Evolutionary conservation across 2,329 filamentous ascomycete genomes (phyloP).

Genomic region (Colletotrichum australisinense): DNA sequence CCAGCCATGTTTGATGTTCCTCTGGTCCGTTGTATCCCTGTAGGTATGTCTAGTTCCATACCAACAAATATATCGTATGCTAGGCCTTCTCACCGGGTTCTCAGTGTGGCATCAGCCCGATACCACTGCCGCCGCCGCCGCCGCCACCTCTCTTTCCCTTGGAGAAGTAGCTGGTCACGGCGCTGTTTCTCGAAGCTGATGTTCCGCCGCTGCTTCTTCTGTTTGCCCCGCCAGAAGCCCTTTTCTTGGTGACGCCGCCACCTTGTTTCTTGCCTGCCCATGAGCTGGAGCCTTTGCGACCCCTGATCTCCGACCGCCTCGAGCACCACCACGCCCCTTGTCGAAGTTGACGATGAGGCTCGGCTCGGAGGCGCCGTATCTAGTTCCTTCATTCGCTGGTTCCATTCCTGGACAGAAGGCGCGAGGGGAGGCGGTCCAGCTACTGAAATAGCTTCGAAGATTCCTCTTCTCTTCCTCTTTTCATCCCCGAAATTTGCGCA

Average conservation of each 20-base stretch:
- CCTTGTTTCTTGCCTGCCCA: constrained; percentile 24
- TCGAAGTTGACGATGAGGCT: constrained; percentile 13
- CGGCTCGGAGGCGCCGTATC: constrained; percentile 40
- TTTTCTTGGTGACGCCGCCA: constrained; percentile 37
- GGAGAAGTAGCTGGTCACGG: constrained; percentile 31
- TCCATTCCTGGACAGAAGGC: constrained; percentile 40
- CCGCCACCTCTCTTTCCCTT: constrained; percentile 43
- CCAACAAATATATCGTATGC: background rate
- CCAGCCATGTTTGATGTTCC: no score
- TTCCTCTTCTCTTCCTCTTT: constrained; percentile 50
- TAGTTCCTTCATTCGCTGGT: constrained; percentile 43
- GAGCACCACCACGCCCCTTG: constrained; percentile 34
- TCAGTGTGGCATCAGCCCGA: constrained; percentile 53
- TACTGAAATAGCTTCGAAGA: constrained; percentile 62
- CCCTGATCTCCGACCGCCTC: constrained; percentile 40
- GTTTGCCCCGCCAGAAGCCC: constrained; percentile 31
- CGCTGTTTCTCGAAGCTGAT: constrained; percentile 19
- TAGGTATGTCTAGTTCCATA: background rate
- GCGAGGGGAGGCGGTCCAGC: constrained; percentile 32
- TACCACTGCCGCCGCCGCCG: constrained; percentile 37
- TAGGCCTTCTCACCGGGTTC: background rate
- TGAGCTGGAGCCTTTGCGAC: constrained; percentile 27
- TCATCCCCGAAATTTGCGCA: no score
- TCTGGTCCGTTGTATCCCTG: background rate
- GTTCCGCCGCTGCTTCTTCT: constrained; percentile 25